Base-by-base conservation (phyloP, 1,284 basidiomycete species). In the Leccinum subrobustum region DNA sequence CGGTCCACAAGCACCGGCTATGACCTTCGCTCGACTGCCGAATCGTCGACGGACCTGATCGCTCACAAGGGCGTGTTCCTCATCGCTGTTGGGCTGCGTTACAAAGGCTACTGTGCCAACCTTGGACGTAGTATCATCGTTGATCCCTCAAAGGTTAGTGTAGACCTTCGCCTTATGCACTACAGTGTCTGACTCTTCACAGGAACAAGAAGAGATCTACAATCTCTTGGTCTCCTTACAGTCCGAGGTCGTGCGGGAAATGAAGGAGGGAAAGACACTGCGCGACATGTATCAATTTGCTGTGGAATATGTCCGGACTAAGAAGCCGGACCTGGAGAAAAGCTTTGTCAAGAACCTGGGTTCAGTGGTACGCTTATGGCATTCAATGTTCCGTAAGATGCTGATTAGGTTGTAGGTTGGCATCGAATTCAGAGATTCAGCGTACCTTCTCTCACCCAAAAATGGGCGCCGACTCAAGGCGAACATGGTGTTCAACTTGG, bases 121-220 rank as follows among this genome's bases (percentile, higher is more conserved):
- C 84, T 98, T 63, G 94, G 92, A 9, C 84, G 96, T 51, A 98
- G 94, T 3, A 96, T 96, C 75, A 92, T 98, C 68, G 95, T 98
- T 53, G 95, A 96, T 73, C 96, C 96, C 2, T 89, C 89, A 66
- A 89, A 91, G 71, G 93, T 92, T 59, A 68, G 83, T 72, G 27
- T 14, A 1, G 20, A 14, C 1, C 4, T 5, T 64, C 3, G 7
- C 54, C 6, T 48, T 39, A 4, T 57, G 53, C 27, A 39, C 9
- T 53, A 9, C 52, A 35, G 27, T 48, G 23, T 33, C 56, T 60
- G 50, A 70, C 57, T 7, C 8, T 23, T 9, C 59, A 8, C 70
- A 95, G 93, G 88, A 91, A 64, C 95, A 97, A 89, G 93, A 96
- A 78, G 81, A 83, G 9, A 88, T 93, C 65, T 97, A 97, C 72